These are phyloP conservation scores for Annona cherimola DNA, from an alignment of 164 flowering plant species.

Conservation along the genomic window DNA sequence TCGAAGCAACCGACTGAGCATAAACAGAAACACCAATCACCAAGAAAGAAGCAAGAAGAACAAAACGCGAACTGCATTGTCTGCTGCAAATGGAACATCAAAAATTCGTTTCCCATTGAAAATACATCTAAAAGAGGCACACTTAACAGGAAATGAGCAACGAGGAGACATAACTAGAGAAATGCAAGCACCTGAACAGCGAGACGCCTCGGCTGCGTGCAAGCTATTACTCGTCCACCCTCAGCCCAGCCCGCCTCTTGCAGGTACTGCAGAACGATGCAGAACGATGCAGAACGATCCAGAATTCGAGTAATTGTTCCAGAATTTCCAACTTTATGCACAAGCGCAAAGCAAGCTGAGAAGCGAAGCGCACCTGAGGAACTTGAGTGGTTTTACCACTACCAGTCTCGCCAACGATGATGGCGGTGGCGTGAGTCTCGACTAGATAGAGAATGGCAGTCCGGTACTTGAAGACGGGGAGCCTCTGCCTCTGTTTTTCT, in stretches of 20 bases:
- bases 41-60: background rate
- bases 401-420: slow-evolving; percentile 93
- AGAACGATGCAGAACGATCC: background rate
- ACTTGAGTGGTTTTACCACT: slow-evolving; percentile 98
- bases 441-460: slow-evolving; percentile 75
- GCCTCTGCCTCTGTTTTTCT: slow-evolving; percentile 83
- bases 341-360: too few species aligned
- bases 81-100: background rate
- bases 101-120: background rate
- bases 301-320: background rate
- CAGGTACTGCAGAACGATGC: slow-evolving; percentile 50
- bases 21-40: background rate
- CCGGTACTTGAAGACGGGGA: slow-evolving; percentile 79
- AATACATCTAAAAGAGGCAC: background rate
- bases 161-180: background rate
- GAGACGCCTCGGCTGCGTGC: slow-evolving; percentile 91
- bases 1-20: slow-evolving; percentile 76
- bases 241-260: slow-evolving; percentile 99
- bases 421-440: slow-evolving; percentile 79
- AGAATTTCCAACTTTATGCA: background rate
- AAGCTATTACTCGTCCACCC: slow-evolving; percentile 83
- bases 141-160: background rate
- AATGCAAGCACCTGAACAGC: slow-evolving; percentile 70
- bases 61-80: background rate
- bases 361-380: slow-evolving; percentile 57